Evolutionary conservation across 2,329 filamentous ascomycete species (phyloP).

Genomic region (Xylariaceae sp.): DNA sequence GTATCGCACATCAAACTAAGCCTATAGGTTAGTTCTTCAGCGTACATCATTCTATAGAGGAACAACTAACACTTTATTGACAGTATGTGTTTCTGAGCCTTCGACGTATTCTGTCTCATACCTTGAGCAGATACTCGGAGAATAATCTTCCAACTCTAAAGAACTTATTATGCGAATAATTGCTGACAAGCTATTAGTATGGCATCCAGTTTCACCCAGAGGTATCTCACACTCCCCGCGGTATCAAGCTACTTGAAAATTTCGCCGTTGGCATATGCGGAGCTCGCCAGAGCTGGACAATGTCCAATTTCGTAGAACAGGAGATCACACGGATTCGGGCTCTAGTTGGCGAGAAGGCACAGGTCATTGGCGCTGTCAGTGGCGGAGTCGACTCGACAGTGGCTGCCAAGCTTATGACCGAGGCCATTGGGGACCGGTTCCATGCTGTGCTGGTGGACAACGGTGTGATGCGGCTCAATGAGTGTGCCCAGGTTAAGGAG

Average conservation of each 20-base stretch:
- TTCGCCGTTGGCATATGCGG: slow-evolving; percentile 85
- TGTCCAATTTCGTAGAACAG: slow-evolving; percentile 80
- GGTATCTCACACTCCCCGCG: slow-evolving; percentile 50
- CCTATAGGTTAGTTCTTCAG: slow-evolving; percentile 60
- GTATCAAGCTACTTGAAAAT: slow-evolving; percentile 60
- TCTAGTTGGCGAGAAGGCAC: slow-evolving; percentile 80
- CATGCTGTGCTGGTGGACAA: slow-evolving; percentile 86
- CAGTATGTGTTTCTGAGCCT: too few relatives aligned
- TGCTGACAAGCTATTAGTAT: too few relatives aligned
- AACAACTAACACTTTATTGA: too few relatives aligned
- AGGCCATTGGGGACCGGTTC: slow-evolving; percentile 83
- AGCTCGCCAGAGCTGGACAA: slow-evolving; percentile 79
- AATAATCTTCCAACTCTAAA: too few relatives aligned
- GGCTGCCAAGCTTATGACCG: slow-evolving; percentile 81
- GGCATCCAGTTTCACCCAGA: slow-evolving; percentile 95
- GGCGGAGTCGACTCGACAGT: slow-evolving; percentile 93
- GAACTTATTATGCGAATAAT: too few relatives aligned
- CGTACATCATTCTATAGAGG: too few relatives aligned
- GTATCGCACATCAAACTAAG: slow-evolving; percentile 73
- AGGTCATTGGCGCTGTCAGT: slow-evolving; percentile 80
- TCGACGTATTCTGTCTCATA: too few relatives aligned
- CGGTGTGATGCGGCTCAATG: slow-evolving; percentile 82
- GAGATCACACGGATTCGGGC: slow-evolving; percentile 82
- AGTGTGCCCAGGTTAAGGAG: slow-evolving; percentile 81
- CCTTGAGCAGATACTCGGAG: not conserved